phyloP scores from a whole-genome alignment of 2,329 filamentous ascomycete genomes.

The Colletotrichum lupini region DNA sequence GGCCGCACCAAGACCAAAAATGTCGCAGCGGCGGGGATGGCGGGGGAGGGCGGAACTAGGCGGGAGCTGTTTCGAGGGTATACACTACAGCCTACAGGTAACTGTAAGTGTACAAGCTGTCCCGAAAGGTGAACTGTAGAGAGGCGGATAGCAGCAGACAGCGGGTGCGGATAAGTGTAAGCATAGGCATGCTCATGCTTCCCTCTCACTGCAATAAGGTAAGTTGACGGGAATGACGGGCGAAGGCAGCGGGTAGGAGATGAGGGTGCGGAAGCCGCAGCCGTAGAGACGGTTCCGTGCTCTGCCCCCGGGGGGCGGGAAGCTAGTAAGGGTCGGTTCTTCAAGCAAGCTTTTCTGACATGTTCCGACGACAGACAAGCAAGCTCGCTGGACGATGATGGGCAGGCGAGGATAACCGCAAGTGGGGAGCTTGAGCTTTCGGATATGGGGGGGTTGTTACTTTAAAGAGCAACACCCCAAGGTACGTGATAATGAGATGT shows the following conservation, averaged over 20 bases:
- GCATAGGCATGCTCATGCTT: conserved; percentile 16
- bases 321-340: conserved; percentile 31
- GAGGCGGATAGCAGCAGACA: conserved; percentile 26
- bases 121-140: conserved; percentile 20
- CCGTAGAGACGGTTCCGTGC: conserved; percentile 6
- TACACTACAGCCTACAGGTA: conserved; percentile 12
- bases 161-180: neutral
- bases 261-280: conserved; percentile 12
- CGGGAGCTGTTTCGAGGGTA: conserved; percentile 27
- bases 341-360: conserved; percentile 27
- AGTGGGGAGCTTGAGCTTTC: conserved; percentile 28
- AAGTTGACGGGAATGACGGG: neutral
- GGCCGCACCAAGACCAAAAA: conserved; percentile 7
- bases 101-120: conserved; percentile 23
- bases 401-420: conserved; percentile 25
- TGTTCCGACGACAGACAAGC: conserved; percentile 29
- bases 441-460: conserved; percentile 32
- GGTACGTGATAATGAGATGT: conserved; percentile 27
- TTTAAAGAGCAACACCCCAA: conserved; percentile 31
- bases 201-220: conserved; percentile 4
- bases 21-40: conserved; percentile 20
- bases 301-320: conserved; percentile 8
- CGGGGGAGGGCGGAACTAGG: conserved; percentile 18
- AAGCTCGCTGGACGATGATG: conserved; percentile 12
- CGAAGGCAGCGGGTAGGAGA: conserved; percentile 10